These are phyloP conservation scores for Kurtzmaniella natalensis DNA, from an alignment of 1,139 yeast genomes.

Conservation along the genomic window DNA sequence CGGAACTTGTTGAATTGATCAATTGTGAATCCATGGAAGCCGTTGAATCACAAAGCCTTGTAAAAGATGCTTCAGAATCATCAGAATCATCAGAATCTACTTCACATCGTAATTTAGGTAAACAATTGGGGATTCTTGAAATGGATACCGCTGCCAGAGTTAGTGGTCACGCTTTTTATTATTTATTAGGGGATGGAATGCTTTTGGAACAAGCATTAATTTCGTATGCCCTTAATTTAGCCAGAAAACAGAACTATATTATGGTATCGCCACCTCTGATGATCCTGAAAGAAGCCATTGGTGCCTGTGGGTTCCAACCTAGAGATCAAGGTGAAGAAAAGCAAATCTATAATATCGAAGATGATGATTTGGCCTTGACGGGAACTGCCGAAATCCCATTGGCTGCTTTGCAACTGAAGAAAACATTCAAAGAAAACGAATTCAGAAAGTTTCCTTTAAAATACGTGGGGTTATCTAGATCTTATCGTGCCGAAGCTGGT, in stretches of 20 bases:
- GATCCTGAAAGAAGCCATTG: slow-evolving; percentile 69
- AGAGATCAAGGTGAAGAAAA: slow-evolving; percentile 84
- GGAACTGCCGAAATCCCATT: slow-evolving; percentile 97
- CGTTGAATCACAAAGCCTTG: slow-evolving; percentile 16
- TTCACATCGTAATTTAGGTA: slow-evolving; percentile 62
- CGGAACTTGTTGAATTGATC: slow-evolving; percentile 44
- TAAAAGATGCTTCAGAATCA: no score
- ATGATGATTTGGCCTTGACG: slow-evolving; percentile 59
- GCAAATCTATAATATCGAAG: slow-evolving; percentile 68
- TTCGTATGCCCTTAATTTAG: slow-evolving; percentile 67
- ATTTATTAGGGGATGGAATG: slow-evolving; percentile 82
- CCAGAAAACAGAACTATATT: slow-evolving; percentile 62
- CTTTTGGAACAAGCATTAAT: slow-evolving; percentile 84
- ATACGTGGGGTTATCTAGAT: slow-evolving; percentile 78
- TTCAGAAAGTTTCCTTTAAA: slow-evolving; percentile 43
- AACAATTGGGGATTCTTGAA: slow-evolving; percentile 59
- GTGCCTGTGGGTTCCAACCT: slow-evolving; percentile 95
- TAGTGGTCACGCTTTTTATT: slow-evolving; percentile 89
- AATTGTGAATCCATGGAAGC: slow-evolving; percentile 34
- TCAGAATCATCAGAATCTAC: slow-evolving; percentile 17
- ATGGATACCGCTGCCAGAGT: slow-evolving; percentile 67
- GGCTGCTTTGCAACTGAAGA: slow-evolving; percentile 59
- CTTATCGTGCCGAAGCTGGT: slow-evolving; percentile 96
- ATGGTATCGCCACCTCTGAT: slow-evolving; percentile 83
- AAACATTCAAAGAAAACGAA: slow-evolving; percentile 17